These are phyloP conservation scores for Microsporum ferrugineum DNA, from an alignment of 2,329 filamentous ascomycete species.

Conservation along the genomic window DNA sequence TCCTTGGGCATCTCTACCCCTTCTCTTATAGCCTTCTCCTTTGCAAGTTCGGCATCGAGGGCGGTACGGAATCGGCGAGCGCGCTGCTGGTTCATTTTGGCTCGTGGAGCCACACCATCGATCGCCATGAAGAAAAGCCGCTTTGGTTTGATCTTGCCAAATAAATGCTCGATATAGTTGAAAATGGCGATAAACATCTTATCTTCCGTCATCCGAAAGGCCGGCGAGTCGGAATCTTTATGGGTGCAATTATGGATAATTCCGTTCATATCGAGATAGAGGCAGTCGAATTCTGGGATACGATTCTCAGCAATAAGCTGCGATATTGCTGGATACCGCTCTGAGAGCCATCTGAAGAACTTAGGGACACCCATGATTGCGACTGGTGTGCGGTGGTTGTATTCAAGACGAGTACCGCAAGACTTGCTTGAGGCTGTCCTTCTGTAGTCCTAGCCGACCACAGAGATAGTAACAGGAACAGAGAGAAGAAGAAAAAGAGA, in stretches of 20 bases:
- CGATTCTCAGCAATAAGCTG: constrained; percentile 97
- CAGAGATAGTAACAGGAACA: neutral
- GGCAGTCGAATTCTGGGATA: constrained; percentile 96
- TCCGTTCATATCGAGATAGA: constrained; percentile 87
- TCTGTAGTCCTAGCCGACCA: neutral
- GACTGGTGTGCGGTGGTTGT: constrained; percentile 8
- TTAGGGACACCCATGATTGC: constrained; percentile 60
- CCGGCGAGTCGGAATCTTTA: constrained; percentile 84
- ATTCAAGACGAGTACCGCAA: neutral
- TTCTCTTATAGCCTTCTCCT: constrained; percentile 81
- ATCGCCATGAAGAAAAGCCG: constrained; percentile 99
- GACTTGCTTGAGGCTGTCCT: neutral
- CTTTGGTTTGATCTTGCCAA: constrained; percentile 97
- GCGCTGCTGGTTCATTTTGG: constrained; percentile 99
- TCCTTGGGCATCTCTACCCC: constrained; percentile 91
- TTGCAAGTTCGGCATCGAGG: constrained; percentile 75
- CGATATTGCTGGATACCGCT: constrained; percentile 96
- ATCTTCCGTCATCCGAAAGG: constrained; percentile 88
- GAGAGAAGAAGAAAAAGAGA: neutral
- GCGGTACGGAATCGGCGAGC: constrained; percentile 90
- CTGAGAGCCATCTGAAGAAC: constrained; percentile 98
- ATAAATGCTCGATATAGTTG: constrained; percentile 98
- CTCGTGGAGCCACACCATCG: constrained; percentile 89
- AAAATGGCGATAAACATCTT: constrained; percentile 99
- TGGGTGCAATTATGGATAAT: constrained; percentile 99